Percentiles rank a stretch among this genome's conserved stretches.
Conservation (phyloP, 257 asterid species). For the Agastache rugosa region DNA sequence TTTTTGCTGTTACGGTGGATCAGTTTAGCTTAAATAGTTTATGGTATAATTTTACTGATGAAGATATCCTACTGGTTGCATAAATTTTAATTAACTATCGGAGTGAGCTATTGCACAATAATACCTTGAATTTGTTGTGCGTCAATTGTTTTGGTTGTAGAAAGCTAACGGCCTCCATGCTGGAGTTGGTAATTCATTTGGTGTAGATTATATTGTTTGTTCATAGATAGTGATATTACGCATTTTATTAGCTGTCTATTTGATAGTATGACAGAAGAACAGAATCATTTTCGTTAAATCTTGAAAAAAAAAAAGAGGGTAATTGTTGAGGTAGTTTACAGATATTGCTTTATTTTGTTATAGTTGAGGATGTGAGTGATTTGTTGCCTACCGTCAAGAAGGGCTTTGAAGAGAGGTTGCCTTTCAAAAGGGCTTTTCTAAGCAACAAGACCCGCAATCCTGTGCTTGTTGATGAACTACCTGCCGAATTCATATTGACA, state of each 20-base stretch:
- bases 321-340: constrained; percentile 27
- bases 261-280: neutral
- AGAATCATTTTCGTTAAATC: constrained; percentile 1
- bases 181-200: constrained; percentile 19
- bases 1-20: constrained; percentile 25
- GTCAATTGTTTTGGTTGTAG: neutral
- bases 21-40: no score
- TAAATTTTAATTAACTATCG: constrained; percentile 10
- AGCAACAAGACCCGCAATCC: constrained; percentile 95
- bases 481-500: constrained; percentile 87
- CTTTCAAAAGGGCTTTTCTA: constrained; percentile 69
- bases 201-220: neutral
- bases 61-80: constrained; percentile 7
- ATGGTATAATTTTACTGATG: constrained; percentile 18
- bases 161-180: constrained; percentile 19
- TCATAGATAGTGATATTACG: constrained; percentile 9
- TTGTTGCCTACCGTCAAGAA: constrained; percentile 84
- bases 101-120: constrained; percentile 2
- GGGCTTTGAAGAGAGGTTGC: constrained; percentile 84
- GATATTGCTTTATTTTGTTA: constrained; percentile 32
- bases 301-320: neutral
- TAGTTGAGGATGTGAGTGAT: constrained; percentile 99
- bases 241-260: neutral
- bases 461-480: constrained; percentile 81
- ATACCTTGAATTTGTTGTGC: constrained; percentile 4